Conservation (phyloP, 1,139 yeast genomes). For the Lodderomyces orthopsilosis region DNA sequence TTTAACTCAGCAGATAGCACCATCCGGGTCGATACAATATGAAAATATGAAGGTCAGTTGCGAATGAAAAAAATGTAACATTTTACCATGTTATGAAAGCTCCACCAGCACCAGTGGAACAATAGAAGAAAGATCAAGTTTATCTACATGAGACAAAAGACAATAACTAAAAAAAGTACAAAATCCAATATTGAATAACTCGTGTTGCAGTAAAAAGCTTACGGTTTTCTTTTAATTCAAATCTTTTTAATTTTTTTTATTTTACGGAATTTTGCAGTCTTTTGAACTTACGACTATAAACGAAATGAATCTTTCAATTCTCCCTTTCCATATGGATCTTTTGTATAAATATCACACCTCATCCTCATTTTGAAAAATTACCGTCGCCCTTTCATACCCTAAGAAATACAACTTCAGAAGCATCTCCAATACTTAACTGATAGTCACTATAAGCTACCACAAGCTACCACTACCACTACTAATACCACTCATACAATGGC, state of each 20-base stretch:
- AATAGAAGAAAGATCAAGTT: not conserved
- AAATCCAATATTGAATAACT: not conserved
- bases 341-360: not conserved
- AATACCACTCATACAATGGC: constrained; percentile 18
- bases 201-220: not conserved
- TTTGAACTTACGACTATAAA: not conserved
- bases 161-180: not conserved
- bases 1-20: too few relatives aligned
- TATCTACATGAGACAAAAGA: not conserved
- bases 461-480: not conserved
- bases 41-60: too few relatives aligned
- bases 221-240: not conserved
- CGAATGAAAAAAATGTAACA: too few relatives aligned
- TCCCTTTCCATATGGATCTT: not conserved
- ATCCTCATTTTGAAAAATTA: not conserved
- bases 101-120: not conserved
- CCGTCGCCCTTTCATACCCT: not conserved
- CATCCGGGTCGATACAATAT: too few relatives aligned
- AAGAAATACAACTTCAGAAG: not conserved
- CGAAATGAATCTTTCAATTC: not conserved
- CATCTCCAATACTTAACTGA: constrained; percentile 2
- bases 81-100: too few relatives aligned
- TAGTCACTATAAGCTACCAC: not conserved
- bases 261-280: not conserved
- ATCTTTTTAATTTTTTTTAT: not conserved